These are phyloP conservation scores for Neopestalotiopsis clavispora DNA, from an alignment of 2,329 filamentous ascomycete genomes.

Conservation along the genomic window DNA sequence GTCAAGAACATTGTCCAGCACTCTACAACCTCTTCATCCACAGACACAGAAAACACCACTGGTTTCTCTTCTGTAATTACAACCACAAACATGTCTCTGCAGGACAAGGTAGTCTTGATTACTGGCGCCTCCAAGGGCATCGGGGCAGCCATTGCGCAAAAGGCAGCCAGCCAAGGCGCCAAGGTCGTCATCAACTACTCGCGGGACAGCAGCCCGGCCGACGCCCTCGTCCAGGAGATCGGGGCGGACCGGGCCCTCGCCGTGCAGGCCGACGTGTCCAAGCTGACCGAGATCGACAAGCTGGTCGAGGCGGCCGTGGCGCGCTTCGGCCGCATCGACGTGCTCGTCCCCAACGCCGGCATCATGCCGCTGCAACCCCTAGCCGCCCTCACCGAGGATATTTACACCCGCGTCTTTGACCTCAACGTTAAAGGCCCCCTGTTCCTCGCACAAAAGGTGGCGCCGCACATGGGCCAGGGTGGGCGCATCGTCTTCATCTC, in stretches of 20 bases:
- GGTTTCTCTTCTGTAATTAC: background rate
- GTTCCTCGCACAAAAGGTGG: conserved; percentile 57
- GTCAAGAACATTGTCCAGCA: background rate
- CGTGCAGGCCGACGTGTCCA: conserved; percentile 60
- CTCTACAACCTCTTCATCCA: background rate
- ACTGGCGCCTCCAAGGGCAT: conserved; percentile 65
- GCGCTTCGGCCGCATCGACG: conserved; percentile 61
- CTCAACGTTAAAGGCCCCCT: conserved; percentile 64
- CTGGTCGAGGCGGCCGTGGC: conserved; percentile 54
- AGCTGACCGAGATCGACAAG: conserved; percentile 47
- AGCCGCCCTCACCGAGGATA: conserved; percentile 51
- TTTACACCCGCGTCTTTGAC: conserved; percentile 54
- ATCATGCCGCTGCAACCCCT: conserved; percentile 55
- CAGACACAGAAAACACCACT: background rate
- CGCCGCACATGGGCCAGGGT: conserved; percentile 54
- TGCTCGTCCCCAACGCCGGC: conserved; percentile 62
- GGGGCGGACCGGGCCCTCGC: conserved; percentile 57
- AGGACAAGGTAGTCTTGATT: conserved; percentile 52
- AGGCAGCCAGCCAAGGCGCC: conserved; percentile 60
- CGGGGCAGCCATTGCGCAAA: conserved; percentile 61
- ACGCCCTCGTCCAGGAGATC: conserved; percentile 49
- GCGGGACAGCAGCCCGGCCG: conserved; percentile 48
- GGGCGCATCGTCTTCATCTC: conserved; percentile 58
- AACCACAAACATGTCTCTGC: conserved; percentile 34
- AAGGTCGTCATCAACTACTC: conserved; percentile 65